phyloP scores from a whole-genome alignment of 345 rosid species.

The Eucalyptus rudis region DNA sequence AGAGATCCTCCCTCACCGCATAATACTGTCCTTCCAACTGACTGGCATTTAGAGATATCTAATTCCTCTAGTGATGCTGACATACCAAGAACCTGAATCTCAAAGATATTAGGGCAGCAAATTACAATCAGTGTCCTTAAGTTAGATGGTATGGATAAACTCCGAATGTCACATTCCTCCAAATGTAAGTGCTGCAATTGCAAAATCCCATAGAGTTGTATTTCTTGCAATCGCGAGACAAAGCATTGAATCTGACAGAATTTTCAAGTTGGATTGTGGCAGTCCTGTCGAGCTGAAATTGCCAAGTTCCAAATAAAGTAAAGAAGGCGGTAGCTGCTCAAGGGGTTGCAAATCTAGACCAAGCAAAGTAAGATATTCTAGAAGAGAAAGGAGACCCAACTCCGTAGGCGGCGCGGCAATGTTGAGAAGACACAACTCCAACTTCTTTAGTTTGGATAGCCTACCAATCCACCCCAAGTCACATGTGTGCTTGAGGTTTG shows the following conservation, averaged over 20 bases:
- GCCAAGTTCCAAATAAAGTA: fast-evolving
- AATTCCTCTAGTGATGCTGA: no score
- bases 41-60: fast-evolving
- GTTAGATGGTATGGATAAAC: no score
- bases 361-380: background rate
- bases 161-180: fast-evolving
- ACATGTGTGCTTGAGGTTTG: background rate
- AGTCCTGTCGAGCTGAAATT: no score
- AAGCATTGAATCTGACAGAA: fast-evolving
- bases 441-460: no score
- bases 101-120: fast-evolving
- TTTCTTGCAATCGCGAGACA: fast-evolving
- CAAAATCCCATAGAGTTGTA: no score
- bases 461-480: background rate
- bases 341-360: no score
- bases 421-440: background rate
- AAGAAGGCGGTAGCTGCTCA: background rate
- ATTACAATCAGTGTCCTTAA: fast-evolving
- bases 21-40: no score
- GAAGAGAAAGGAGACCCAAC: no score
- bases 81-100: no score
- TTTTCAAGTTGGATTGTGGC: fast-evolving
- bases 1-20: no score
- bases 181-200: no score
- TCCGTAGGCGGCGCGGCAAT: fast-evolving